Conservation (phyloP, 495 filamentous ascomycete genomes). For the Acidiella bohemica region DNA sequence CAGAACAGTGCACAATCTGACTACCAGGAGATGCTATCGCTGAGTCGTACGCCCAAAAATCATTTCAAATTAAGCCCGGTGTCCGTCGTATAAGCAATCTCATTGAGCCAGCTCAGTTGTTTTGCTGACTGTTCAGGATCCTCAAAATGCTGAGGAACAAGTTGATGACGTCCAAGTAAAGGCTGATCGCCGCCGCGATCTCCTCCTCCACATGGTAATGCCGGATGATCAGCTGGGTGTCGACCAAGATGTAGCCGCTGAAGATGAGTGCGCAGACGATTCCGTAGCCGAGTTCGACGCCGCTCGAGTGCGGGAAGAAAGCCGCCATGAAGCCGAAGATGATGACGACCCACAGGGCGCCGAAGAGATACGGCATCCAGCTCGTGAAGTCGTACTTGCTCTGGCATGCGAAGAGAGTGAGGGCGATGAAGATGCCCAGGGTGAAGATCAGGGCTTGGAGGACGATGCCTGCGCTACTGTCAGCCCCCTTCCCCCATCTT, state of each 20-base stretch:
- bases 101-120: too few relatives aligned
- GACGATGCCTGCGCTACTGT: slow-evolving; percentile 54
- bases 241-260: slow-evolving; percentile 84
- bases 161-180: slow-evolving; percentile 96
- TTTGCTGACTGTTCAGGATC: slow-evolving; percentile 9
- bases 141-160: slow-evolving; percentile 85
- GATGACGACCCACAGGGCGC: slow-evolving; percentile 74
- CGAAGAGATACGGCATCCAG: slow-evolving; percentile 84
- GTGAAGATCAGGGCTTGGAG: slow-evolving; percentile 84
- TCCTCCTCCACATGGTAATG: slow-evolving; percentile 98
- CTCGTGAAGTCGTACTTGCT: slow-evolving; percentile 95
- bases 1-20: too few relatives aligned
- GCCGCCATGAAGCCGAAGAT: slow-evolving; percentile 80
- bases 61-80: too few relatives aligned
- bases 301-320: slow-evolving; percentile 70
- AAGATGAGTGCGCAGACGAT: slow-evolving; percentile 74
- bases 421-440: slow-evolving; percentile 78
- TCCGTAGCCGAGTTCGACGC: slow-evolving; percentile 70
- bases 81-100: too few relatives aligned
- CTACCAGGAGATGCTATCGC: too few relatives aligned
- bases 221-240: slow-evolving; percentile 74
- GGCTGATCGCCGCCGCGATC: slow-evolving; percentile 86
- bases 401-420: slow-evolving; percentile 93
- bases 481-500: not conserved
- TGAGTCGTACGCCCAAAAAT: too few relatives aligned